Percentiles rank a stretch among this genome's conserved stretches.
These are phyloP conservation scores for Tricholoma saponaceum DNA, from an alignment of 768 basidiomycete species.

Conservation along the genomic window DNA sequence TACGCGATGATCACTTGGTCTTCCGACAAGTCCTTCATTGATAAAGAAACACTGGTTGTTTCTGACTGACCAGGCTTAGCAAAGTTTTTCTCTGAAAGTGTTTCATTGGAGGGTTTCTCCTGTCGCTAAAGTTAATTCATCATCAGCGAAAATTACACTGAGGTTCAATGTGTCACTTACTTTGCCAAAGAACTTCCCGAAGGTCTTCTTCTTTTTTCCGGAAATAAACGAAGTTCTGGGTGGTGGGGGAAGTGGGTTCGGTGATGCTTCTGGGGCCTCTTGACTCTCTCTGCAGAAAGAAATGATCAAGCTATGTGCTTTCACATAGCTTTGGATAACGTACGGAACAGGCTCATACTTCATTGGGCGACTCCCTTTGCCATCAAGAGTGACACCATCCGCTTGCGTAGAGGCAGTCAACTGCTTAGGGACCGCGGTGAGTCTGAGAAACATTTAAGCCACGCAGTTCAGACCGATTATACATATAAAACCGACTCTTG, in stretches of 20 bases:
- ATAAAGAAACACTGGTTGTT: not conserved
- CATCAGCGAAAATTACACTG: not conserved
- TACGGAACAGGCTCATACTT: not conserved
- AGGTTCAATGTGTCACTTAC: not conserved
- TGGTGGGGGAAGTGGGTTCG: not conserved
- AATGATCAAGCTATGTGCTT: not conserved
- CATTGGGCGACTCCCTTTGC: too few relatives aligned
- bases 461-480: too few relatives aligned
- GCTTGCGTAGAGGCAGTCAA: too few relatives aligned
- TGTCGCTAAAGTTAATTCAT: not conserved
- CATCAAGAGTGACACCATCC: too few relatives aligned
- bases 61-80: not conserved
- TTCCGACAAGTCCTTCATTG: not conserved
- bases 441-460: too few relatives aligned
- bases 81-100: not conserved
- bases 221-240: not conserved
- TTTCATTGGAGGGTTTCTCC: not conserved
- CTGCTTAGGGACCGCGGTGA: too few relatives aligned
- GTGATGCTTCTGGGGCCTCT: too few relatives aligned
- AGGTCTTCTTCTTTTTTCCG: not conserved
- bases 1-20: constrained; percentile 3
- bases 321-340: not conserved
- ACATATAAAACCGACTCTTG: too few relatives aligned
- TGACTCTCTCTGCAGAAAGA: not conserved
- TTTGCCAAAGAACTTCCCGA: not conserved